A percentile compares a stretch with the other conserved stretches of the same genome.
These are phyloP conservation scores for Takashimella koratensis DNA, from an alignment of 1,284 basidiomycete genomes.

Conservation along the genomic window DNA sequence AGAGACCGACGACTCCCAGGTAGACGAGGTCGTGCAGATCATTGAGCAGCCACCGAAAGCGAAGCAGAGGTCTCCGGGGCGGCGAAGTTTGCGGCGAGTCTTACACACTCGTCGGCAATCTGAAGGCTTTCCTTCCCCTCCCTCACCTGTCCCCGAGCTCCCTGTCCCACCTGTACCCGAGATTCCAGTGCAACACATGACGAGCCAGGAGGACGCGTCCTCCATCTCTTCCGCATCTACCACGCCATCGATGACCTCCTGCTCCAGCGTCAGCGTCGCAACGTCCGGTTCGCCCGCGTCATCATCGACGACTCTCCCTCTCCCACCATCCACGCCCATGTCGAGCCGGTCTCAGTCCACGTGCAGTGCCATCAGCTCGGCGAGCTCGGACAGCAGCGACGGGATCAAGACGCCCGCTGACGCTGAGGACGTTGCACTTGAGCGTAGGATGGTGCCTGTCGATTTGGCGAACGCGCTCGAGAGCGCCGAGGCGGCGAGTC, in stretches of 20 bases:
- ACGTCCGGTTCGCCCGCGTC: not conserved
- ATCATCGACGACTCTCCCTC: not conserved
- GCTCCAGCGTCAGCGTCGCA: too few relatives aligned
- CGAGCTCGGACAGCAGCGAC: constrained; percentile 31
- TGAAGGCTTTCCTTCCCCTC: not conserved
- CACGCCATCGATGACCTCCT: too few relatives aligned
- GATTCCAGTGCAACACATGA: not conserved
- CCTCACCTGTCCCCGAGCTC: not conserved
- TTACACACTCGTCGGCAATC: not conserved
- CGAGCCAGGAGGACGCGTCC: not conserved
- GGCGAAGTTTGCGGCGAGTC: not conserved
- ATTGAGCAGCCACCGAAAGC: constrained; percentile 5
- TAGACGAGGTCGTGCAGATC: not conserved
- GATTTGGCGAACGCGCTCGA: constrained; percentile 26
- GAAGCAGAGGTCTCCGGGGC: constrained; percentile 6
- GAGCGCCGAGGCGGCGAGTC: constrained; percentile 16
- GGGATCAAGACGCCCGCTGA: constrained; percentile 34
- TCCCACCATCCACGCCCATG: constrained; percentile 18
- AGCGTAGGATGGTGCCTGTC: constrained; percentile 19
- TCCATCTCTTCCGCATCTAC: too few relatives aligned
- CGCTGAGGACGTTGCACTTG: constrained; percentile 13
- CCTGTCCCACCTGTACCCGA: not conserved
- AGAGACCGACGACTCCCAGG: not conserved
- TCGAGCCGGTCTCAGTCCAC: constrained; percentile 30
- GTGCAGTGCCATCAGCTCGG: constrained; percentile 23